Conservation (phyloP, 192 early-diverging fungal genomes). For the Rhizoclosmatium sp. region DNA sequence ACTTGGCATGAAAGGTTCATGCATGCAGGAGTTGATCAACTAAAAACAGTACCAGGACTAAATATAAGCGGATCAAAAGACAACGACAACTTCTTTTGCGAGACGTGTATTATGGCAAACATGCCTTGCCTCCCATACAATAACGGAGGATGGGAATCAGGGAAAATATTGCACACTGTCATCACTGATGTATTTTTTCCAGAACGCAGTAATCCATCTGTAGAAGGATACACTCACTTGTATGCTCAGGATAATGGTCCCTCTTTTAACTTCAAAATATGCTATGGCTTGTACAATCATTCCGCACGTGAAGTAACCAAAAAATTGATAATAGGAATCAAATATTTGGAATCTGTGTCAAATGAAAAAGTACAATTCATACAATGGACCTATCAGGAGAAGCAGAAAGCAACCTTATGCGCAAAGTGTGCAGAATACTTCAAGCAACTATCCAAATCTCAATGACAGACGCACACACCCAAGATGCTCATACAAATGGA, state of each 20-base stretch:
- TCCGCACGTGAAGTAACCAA: background rate
- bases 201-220: background rate
- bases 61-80: background rate
- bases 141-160: background rate
- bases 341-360: background rate
- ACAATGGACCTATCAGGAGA: background rate
- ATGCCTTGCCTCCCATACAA: background rate
- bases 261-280: background rate
- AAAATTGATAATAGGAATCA: background rate
- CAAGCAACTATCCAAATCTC: background rate
- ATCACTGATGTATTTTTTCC: background rate
- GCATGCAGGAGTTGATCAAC: background rate
- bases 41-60: background rate
- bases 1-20: constrained; percentile 1
- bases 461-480: background rate
- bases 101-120: background rate
- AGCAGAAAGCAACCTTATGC: background rate
- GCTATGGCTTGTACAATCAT: background rate
- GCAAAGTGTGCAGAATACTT: background rate
- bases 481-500: background rate
- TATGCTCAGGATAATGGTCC: background rate
- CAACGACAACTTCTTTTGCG: background rate
- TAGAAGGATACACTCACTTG: background rate
- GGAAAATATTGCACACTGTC: background rate
- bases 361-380: background rate